Evolutionary conservation across 2,329 filamentous ascomycete genomes (phyloP).

Genomic region (Xylariaceae sp.): DNA sequence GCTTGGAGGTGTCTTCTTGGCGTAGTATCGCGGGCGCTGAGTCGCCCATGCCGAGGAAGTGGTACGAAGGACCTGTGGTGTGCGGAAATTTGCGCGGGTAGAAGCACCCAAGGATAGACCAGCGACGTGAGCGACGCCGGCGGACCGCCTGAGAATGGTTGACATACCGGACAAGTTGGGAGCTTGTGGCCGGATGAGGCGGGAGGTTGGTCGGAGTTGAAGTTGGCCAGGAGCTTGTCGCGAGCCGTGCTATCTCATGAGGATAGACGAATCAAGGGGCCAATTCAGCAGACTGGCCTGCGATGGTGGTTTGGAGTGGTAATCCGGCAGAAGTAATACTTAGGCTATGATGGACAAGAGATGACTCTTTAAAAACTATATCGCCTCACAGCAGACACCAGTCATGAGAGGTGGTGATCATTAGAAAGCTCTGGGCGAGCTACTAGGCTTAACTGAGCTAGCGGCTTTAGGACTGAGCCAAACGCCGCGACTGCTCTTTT

Average conservation of each 20-base stretch:
- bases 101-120: conserved; percentile 18
- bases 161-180: conserved; percentile 27
- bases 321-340: no score
- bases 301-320: no score
- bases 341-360: background rate
- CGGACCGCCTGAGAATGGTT: conserved; percentile 27
- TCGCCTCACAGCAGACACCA: conserved; percentile 14
- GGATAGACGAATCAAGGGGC: background rate
- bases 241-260: conserved; percentile 19
- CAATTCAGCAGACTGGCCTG: no score
- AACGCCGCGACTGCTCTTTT: background rate
- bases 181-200: conserved; percentile 8
- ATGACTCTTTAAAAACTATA: conserved; percentile 6
- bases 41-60: conserved; percentile 18
- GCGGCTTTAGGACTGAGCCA: background rate
- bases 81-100: conserved; percentile 20
- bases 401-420: conserved; percentile 18
- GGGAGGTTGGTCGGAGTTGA: conserved; percentile 9
- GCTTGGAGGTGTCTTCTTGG: conserved; percentile 15
- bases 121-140: conserved; percentile 23
- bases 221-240: conserved; percentile 7
- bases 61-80: conserved; percentile 18
- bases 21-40: conserved; percentile 21
- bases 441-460: conserved; percentile 13
- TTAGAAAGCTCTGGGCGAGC: conserved; percentile 15